These are phyloP conservation scores for Carallia pectinifolia DNA, from an alignment of 345 rosid species.

Conservation along the genomic window DNA sequence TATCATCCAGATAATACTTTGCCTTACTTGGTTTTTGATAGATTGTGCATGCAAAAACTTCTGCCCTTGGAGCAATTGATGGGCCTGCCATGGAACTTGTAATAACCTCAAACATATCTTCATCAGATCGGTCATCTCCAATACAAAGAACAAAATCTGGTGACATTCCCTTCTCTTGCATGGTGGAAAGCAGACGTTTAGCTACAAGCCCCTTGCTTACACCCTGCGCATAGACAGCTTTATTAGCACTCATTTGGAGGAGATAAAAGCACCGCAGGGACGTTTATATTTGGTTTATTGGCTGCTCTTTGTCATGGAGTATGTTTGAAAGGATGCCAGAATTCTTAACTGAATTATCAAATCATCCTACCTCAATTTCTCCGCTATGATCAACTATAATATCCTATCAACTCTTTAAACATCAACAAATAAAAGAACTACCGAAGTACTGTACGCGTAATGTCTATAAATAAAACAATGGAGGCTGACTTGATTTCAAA, in stretches of 20 bases:
- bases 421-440: too few species aligned
- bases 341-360: too few species aligned
- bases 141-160: slow-evolving; percentile 80
- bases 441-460: too few species aligned
- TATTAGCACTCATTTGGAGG: neutral
- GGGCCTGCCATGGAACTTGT: slow-evolving; percentile 54
- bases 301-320: neutral
- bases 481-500: neutral
- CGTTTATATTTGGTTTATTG: neutral
- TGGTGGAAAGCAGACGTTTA: slow-evolving; percentile 56
- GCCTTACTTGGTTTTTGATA: slow-evolving; percentile 85
- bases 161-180: slow-evolving; percentile 61
- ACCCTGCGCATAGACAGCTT: slow-evolving; percentile 45
- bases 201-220: slow-evolving; percentile 88
- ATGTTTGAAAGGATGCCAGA: neutral
- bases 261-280: neutral
- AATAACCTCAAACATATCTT: slow-evolving; percentile 93
- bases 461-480: neutral
- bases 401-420: too few species aligned
- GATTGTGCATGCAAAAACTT: slow-evolving; percentile 81
- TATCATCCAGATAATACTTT: slow-evolving; percentile 79
- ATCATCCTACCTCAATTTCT: too few species aligned
- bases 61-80: slow-evolving; percentile 58
- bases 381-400: too few species aligned
- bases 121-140: slow-evolving; percentile 86